Conservation (phyloP, 306 rosid species). For the Vigna radiata region DNA sequence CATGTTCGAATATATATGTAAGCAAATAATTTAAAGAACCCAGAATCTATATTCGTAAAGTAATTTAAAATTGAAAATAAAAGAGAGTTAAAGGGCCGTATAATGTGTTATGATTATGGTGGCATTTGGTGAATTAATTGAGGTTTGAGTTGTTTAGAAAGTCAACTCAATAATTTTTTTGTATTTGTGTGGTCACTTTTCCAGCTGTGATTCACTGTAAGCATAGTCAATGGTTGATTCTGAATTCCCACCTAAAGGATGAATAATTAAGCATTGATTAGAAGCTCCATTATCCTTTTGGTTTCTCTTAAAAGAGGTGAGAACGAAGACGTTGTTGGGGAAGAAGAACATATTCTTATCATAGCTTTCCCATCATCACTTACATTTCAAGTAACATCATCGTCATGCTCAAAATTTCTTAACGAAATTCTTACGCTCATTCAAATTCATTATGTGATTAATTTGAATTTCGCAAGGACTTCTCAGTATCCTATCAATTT, state of each 20-base stretch:
- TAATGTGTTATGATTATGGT: conserved; percentile 24
- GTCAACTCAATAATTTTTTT: conserved; percentile 34
- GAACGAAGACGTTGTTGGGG: neutral
- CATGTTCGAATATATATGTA: too few species aligned
- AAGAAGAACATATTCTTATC: neutral
- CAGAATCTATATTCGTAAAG: too few species aligned
- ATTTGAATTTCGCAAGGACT: too few species aligned
- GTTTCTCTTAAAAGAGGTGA: conserved; percentile 3
- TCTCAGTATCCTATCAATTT: too few species aligned
- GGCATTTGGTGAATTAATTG: conserved; percentile 18
- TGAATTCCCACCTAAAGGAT: conserved; percentile 2
- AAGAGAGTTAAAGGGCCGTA: too few species aligned
- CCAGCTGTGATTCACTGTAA: conserved; percentile 27
- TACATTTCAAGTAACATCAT: neutral
- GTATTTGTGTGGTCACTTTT: conserved; percentile 8
- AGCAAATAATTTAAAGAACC: too few species aligned
- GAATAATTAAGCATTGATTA: conserved; percentile 34
- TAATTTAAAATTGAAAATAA: too few species aligned
- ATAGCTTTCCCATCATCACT: neutral
- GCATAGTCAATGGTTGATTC: conserved; percentile 7
- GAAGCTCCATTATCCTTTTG: conserved; percentile 4
- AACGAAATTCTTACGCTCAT: neutral
- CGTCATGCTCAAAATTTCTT: neutral
- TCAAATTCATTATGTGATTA: too few species aligned
- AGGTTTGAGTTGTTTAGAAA: conserved; percentile 27